Evolutionary conservation across 1,139 yeast species (phyloP), one percentile per base, ranked within the genome.

Genomic region (Hansenula lynferdii): DNA sequence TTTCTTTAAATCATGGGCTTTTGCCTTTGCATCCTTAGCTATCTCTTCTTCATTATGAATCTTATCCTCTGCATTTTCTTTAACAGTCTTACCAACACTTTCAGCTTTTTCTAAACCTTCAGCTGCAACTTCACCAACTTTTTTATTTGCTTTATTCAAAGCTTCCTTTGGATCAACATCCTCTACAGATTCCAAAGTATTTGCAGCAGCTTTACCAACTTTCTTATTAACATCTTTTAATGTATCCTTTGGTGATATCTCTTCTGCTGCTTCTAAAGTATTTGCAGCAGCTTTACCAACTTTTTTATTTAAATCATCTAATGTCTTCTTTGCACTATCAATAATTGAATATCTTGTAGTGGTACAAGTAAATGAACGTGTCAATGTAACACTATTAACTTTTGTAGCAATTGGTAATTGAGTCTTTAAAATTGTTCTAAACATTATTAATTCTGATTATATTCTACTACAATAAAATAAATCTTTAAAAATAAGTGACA

Each of bases 81-180:
- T 25, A 5, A 34, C 31, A 8, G 19, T 22, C 15, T 36, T 40
- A 14, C 28, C 35, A 7, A 30, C 29, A 12, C 39, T 26, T 21
- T 33, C 31, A 8, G 48, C 44, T 11, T 24, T 32, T 8, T 18
- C 34, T 3, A 30, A 31, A 2, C 25, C 35, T 6, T 42, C 26
- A 9, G 62, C 60, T 7, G 61, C 53, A 6, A 48, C 57, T 38
- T 54, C 26, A 9, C 62, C 62, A 23, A 54, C 54, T 38, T 58
- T 58, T 23, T 49, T 37, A 39, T 58, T 59, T 33, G 57, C 30
- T 20, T 51, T 47, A 6, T 48, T 40, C 15, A 60, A 41, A 19
- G 50, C 53, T 29, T 55, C 56, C 42, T 57, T 57, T 14, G 62
- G 52, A 47, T 4, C 39, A 6, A 22, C 48, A 4, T 50, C 40